A percentile compares a stretch with the other conserved stretches of the same genome.
Evolutionary conservation across 2,329 filamentous ascomycete species (phyloP).

Genomic region (Orbilia javanica): DNA sequence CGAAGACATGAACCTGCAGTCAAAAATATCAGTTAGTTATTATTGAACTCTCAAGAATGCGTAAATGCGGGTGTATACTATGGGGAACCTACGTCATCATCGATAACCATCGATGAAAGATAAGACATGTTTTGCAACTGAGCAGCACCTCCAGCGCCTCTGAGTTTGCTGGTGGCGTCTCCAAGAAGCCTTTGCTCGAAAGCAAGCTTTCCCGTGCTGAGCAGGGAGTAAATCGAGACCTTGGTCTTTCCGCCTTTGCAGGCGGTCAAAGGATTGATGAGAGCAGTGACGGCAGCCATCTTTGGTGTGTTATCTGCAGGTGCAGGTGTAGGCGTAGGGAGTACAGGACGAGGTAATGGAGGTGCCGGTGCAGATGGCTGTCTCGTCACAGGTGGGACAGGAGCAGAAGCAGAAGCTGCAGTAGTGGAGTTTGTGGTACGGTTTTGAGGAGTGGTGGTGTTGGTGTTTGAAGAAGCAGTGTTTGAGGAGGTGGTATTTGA

Average conservation of each 20-base stretch:
- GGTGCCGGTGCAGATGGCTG: neutral
- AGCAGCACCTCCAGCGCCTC: neutral
- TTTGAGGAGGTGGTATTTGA: neutral
- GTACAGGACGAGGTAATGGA: neutral
- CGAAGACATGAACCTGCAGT: neutral
- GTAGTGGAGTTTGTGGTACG: neutral
- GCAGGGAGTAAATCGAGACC: neutral
- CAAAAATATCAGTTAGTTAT: neutral
- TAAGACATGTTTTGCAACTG: neutral
- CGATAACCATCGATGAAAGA: constrained; percentile 2
- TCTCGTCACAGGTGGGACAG: constrained; percentile 1
- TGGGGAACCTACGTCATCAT: neutral
- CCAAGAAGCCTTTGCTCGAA: constrained; percentile 13
- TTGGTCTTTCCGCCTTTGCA: constrained; percentile 13
- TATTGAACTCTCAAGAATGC: neutral
- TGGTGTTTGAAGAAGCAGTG: neutral
- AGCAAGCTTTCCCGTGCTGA: neutral
- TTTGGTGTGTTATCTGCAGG: neutral
- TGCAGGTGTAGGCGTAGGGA: neutral
- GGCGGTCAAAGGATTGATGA: neutral
- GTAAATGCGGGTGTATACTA: neutral
- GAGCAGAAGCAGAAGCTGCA: constrained; percentile 1
- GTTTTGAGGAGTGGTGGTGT: neutral
- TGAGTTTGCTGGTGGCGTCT: neutral
- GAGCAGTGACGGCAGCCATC: neutral